These are phyloP conservation scores for Pseudognaphalium luteoalbum DNA, from an alignment of 129 eudicot species.

Conservation along the genomic window DNA sequence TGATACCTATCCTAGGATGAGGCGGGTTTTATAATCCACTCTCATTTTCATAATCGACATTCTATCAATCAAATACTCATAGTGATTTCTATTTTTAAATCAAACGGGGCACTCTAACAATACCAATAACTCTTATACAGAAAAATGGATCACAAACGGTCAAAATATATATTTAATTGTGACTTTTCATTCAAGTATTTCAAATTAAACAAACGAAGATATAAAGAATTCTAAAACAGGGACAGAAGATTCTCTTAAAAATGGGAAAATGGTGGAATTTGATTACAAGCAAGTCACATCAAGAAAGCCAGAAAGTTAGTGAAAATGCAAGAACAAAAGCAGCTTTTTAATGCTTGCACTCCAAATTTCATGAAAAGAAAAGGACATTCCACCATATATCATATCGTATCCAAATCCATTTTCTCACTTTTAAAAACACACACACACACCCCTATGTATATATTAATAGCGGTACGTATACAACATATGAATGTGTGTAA, in stretches of 20 bases:
- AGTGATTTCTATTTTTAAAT: too few relatives aligned
- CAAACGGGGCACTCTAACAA: too few relatives aligned
- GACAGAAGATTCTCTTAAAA: constrained; percentile 7
- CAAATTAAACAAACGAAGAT: neutral
- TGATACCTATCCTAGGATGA: too few relatives aligned
- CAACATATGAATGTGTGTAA: too few relatives aligned
- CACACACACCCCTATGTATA: too few relatives aligned
- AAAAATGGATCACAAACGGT: neutral
- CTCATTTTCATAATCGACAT: too few relatives aligned
- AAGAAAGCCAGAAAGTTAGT: constrained; percentile 32
- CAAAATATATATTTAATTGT: neutral
- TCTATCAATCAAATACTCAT: too few relatives aligned
- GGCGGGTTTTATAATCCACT: too few relatives aligned
- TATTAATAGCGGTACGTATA: too few relatives aligned
- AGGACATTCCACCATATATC: constrained; percentile 26
- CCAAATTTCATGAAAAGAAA: constrained; percentile 33
- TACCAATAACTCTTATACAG: neutral
- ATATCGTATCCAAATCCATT: neutral
- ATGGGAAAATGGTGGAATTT: constrained; percentile 28
- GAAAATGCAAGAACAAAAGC: constrained; percentile 30
- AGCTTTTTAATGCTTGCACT: constrained; percentile 63
- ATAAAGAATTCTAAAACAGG: neutral
- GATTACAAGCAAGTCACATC: constrained; percentile 39
- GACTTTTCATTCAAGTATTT: neutral
- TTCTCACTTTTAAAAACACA: neutral